These are phyloP conservation scores for Basidiobolus meristosporus DNA, from an alignment of 371 early-diverging fungal species.

Conservation along the genomic window DNA sequence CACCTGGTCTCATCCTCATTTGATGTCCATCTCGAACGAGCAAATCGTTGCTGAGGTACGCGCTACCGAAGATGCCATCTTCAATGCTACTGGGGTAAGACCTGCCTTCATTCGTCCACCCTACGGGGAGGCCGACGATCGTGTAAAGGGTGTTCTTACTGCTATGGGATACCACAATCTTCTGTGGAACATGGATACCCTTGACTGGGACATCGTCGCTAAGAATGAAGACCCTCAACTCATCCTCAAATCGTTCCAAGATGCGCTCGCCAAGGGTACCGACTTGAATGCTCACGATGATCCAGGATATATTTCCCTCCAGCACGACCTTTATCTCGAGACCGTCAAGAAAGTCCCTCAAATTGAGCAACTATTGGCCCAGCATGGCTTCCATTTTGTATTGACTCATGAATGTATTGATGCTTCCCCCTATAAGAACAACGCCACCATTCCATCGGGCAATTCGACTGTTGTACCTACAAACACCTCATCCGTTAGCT, in stretches of 20 bases:
- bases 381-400: too few relatives aligned
- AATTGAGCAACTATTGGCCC: too few relatives aligned
- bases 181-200: slow-evolving; percentile 1
- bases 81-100: slow-evolving; percentile 9
- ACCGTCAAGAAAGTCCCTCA: too few relatives aligned
- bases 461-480: too few relatives aligned
- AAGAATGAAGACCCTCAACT: background rate
- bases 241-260: slow-evolving; percentile 1
- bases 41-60: too few relatives aligned
- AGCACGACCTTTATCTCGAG: background rate
- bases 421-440: too few relatives aligned
- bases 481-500: too few relatives aligned
- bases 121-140: background rate
- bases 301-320: too few relatives aligned
- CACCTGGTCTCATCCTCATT: slow-evolving; percentile 21
- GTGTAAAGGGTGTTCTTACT: background rate
- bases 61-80: too few relatives aligned
- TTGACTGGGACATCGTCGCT: background rate
- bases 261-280: background rate
- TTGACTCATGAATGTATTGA: too few relatives aligned
- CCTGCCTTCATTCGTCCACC: slow-evolving; percentile 25
- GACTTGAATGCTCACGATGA: background rate
- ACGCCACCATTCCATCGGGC: too few relatives aligned
- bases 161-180: background rate
- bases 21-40: too few relatives aligned